Percentiles rank a stretch among this genome's conserved stretches.
phyloP scores from a whole-genome alignment of 805 yeast genomes.

The Myxozyma vanderwaltii region DNA sequence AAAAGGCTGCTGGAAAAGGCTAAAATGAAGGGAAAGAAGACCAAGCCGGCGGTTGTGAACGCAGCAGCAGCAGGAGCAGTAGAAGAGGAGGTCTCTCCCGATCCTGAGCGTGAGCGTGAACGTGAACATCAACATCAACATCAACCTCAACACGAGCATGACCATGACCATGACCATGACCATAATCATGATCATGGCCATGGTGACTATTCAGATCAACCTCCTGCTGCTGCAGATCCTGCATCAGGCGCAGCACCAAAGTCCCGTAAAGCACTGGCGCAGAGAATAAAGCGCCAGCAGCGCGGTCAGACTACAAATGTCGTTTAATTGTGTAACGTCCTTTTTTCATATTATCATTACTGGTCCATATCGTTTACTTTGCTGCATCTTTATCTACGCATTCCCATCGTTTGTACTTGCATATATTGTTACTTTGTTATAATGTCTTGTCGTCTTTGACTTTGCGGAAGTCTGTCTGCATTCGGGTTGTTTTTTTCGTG shows the following conservation, averaged over 20 bases:
- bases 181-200: too few species aligned
- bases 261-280: constrained; percentile 14
- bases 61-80: neutral
- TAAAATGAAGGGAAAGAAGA: constrained; percentile 31
- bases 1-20: constrained; percentile 33
- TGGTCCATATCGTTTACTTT: too few species aligned
- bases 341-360: neutral
- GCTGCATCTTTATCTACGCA: too few species aligned
- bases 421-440: neutral
- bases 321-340: neutral
- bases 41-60: constrained; percentile 5
- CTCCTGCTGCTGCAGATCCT: too few species aligned
- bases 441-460: neutral
- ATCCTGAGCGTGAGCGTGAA: neutral
- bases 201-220: too few species aligned
- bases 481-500: neutral
- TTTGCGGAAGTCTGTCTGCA: neutral
- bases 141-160: neutral
- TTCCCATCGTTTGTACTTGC: too few species aligned
- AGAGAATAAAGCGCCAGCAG: constrained; percentile 15
- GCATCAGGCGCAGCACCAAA: too few species aligned
- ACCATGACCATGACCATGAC: too few species aligned
- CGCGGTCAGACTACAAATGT: neutral
- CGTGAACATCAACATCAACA: neutral
- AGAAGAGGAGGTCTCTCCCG: neutral